These are phyloP conservation scores for Hamamelis virginiana DNA, from an alignment of 164 flowering plant species.

Conservation along the genomic window DNA sequence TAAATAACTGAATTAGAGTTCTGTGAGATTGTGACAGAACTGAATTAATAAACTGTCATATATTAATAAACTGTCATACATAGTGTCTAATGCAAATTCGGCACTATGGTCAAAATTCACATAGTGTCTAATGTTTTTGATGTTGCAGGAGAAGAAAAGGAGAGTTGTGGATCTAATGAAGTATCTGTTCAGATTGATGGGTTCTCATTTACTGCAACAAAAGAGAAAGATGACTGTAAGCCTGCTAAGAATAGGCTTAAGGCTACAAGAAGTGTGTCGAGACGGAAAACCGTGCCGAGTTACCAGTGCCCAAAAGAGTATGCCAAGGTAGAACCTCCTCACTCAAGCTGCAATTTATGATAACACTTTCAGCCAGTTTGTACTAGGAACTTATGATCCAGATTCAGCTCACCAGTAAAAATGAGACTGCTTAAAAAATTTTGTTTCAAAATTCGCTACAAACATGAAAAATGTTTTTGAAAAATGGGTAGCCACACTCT, in stretches of 20 bases:
- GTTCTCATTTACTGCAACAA: slow-evolving; percentile 10
- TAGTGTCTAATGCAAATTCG: no score
- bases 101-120: no score
- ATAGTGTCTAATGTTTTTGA: slow-evolving; percentile 36
- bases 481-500: no score
- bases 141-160: slow-evolving; percentile 55
- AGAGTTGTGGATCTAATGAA: slow-evolving; percentile 88
- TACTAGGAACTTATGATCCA: no score
- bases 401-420: no score
- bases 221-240: slow-evolving; percentile 12
- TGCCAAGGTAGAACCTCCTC: slow-evolving; percentile 31
- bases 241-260: slow-evolving; percentile 33
- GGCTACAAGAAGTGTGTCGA: slow-evolving; percentile 40
- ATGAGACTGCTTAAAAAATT: no score
- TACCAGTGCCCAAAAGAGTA: slow-evolving; percentile 33
- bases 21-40: no score
- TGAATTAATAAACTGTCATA: no score
- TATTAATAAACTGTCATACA: no score
- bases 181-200: slow-evolving; percentile 39
- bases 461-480: no score
- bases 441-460: no score
- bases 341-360: neutral
- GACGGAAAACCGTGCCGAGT: slow-evolving; percentile 57
- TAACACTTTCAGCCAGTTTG: neutral
- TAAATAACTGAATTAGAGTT: no score